Conservation (phyloP, 768 basidiomycete species). For the Podaxis carcinomalis region DNA sequence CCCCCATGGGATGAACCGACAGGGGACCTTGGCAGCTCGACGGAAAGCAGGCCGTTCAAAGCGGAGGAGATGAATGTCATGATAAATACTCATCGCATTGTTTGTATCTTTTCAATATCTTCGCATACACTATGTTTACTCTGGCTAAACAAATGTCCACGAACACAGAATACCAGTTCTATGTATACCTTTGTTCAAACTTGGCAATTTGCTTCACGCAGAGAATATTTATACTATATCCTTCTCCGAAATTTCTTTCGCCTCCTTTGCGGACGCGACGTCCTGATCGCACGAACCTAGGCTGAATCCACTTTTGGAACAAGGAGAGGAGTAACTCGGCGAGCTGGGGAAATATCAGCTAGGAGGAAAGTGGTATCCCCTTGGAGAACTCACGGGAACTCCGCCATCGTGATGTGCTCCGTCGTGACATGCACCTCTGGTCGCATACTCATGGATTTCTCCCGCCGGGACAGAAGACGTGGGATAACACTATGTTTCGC, state of each 20-base stretch:
- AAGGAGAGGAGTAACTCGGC: slow-evolving; percentile 6
- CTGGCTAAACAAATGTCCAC: neutral
- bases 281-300: neutral
- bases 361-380: neutral
- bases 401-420: slow-evolving; percentile 57
- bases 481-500: slow-evolving; percentile 25
- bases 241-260: slow-evolving; percentile 11
- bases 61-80: slow-evolving; percentile 53
- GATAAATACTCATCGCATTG: slow-evolving; percentile 6
- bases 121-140: neutral
- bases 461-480: slow-evolving; percentile 22
- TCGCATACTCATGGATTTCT: slow-evolving; percentile 27
- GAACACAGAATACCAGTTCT: neutral
- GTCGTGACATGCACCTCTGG: slow-evolving; percentile 55
- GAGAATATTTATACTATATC: slow-evolving; percentile 5
- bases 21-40: slow-evolving; percentile 55
- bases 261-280: slow-evolving; percentile 1
- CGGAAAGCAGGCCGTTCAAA: slow-evolving; percentile 69
- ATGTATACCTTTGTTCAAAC: neutral
- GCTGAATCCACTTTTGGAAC: slow-evolving; percentile 9
- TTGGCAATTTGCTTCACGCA: slow-evolving; percentile 7
- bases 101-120: neutral
- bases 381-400: slow-evolving; percentile 39
- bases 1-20: slow-evolving; percentile 58
- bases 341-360: neutral